Evolutionary conservation across 2,329 filamentous ascomycete species (phyloP).

Genomic region (Curvularia sp.): DNA sequence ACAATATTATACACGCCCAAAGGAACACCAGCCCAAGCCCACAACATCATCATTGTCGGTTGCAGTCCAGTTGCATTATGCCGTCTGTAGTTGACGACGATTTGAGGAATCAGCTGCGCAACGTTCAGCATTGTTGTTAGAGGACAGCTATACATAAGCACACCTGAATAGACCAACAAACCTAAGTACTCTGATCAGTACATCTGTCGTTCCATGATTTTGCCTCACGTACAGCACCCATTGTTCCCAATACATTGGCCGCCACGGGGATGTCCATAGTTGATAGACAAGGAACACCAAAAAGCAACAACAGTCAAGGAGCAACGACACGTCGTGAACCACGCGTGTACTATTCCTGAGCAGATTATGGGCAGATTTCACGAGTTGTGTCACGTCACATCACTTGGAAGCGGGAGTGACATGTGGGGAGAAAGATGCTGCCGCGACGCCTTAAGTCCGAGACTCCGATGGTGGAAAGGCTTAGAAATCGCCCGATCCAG

Average conservation of each 20-base stretch:
- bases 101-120: conserved; percentile 70
- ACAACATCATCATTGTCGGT: conserved; percentile 75
- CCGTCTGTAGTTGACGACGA: conserved; percentile 70
- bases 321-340: not conserved
- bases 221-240: conserved; percentile 60
- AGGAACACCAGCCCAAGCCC: conserved; percentile 72
- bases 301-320: not conserved
- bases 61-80: conserved; percentile 72
- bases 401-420: not conserved
- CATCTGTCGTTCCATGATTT: not conserved
- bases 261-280: conserved; percentile 63
- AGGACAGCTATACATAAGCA: not conserved
- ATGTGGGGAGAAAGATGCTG: conserved; percentile 10
- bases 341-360: not conserved
- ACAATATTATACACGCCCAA: conserved; percentile 68
- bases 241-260: conserved; percentile 66
- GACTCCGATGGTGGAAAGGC: conserved; percentile 19
- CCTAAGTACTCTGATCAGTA: conserved; percentile 32
- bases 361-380: not conserved
- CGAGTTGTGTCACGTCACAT: not conserved
- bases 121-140: not conserved
- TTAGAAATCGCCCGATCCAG: conserved; percentile 30
- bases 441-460: conserved; percentile 20
- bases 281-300: not conserved
- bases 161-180: conserved; percentile 72